Percentiles rank a stretch among this genome's conserved stretches.
Conservation (phyloP, 495 filamentous ascomycete species). For the Venustampulla echinocandica region DNA sequence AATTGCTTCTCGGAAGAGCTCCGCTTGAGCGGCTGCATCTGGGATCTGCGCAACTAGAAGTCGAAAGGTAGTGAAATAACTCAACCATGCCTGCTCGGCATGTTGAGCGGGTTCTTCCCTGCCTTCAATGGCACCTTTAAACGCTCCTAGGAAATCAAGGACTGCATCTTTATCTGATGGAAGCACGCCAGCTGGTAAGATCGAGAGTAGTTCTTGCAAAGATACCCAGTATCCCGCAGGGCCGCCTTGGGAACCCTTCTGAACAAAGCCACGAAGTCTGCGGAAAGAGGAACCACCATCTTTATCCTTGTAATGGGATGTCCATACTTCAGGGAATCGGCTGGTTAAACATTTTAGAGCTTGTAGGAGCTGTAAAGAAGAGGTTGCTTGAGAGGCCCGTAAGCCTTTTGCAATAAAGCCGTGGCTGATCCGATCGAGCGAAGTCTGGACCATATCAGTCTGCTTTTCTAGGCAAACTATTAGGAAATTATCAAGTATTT, state of each 20-base stretch:
- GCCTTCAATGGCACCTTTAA: slow-evolving; percentile 58
- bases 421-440: slow-evolving; percentile 54
- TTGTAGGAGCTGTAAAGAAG: slow-evolving; percentile 58
- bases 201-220: slow-evolving; percentile 48
- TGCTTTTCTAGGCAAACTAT: slow-evolving; percentile 48
- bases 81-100: slow-evolving; percentile 56
- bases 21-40: slow-evolving; percentile 20
- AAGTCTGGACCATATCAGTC: slow-evolving; percentile 36
- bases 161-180: slow-evolving; percentile 39
- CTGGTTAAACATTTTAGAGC: slow-evolving; percentile 53
- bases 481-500: slow-evolving; percentile 59
- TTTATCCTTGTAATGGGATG: slow-evolving; percentile 54
- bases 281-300: slow-evolving; percentile 45
- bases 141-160: slow-evolving; percentile 49
- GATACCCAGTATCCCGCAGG: slow-evolving; percentile 61
- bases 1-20: slow-evolving; percentile 38
- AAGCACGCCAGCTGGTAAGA: slow-evolving; percentile 47
- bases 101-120: slow-evolving; percentile 67
- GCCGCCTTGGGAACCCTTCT: slow-evolving; percentile 72
- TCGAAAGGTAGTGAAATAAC: slow-evolving; percentile 54
- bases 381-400: slow-evolving; percentile 58
- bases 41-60: slow-evolving; percentile 37
- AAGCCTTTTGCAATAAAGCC: slow-evolving; percentile 62
- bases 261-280: slow-evolving; percentile 63
- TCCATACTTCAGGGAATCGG: slow-evolving; percentile 65